phyloP scores from a whole-genome alignment of 129 eudicot species.

The Chrysanthemum lavandulifolium region DNA sequence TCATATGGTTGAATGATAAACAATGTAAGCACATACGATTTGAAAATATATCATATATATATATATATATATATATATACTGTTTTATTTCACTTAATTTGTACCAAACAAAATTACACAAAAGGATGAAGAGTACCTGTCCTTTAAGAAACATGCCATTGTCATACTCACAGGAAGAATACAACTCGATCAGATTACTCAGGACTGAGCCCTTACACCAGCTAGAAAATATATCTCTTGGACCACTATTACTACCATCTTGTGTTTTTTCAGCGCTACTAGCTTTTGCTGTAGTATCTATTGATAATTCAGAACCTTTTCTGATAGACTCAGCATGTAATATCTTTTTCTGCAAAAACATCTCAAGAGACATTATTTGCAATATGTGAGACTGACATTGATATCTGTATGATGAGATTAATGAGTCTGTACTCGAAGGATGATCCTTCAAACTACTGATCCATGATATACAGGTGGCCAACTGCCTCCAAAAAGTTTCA shows the following conservation, averaged over 20 bases:
- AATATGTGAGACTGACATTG: conserved; percentile 67
- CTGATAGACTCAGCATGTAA: conserved; percentile 49
- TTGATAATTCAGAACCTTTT: conserved; percentile 36
- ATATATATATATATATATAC: not conserved
- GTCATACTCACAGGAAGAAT: conserved; percentile 55
- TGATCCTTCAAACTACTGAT: conserved; percentile 20
- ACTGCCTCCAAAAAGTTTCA: conserved; percentile 53
- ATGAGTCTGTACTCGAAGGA: conserved; percentile 35
- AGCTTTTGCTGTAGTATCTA: conserved; percentile 29
- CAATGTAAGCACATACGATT: too few species aligned
- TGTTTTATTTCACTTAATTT: not conserved
- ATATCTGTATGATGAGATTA: conserved; percentile 45
- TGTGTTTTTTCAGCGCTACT: conserved; percentile 27
- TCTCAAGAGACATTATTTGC: conserved; percentile 70
- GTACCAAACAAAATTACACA: not conserved
- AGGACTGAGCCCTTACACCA: conserved; percentile 54
- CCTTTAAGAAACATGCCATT: conserved; percentile 44
- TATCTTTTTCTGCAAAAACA: conserved; percentile 76
- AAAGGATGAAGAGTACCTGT: conserved; percentile 42
- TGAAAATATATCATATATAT: too few species aligned
- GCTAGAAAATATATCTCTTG: conserved; percentile 46
- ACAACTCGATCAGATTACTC: conserved; percentile 51
- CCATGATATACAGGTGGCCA: conserved; percentile 41
- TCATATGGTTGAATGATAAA: too few species aligned
- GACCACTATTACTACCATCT: conserved; percentile 24